Conservation (phyloP, 2,329 filamentous ascomycete species). For the Verticillium dahliae region DNA sequence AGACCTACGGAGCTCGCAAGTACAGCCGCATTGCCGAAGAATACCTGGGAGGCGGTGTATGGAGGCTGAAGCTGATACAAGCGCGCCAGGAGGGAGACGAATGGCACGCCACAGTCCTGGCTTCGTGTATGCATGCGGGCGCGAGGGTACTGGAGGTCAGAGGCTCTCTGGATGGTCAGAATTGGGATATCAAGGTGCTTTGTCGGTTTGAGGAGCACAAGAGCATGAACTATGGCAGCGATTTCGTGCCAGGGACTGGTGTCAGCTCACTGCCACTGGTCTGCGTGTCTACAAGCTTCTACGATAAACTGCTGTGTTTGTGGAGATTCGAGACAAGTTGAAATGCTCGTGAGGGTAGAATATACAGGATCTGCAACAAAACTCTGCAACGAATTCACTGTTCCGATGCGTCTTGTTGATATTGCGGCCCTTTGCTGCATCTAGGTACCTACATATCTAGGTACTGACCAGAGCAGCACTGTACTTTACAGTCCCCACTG, state of each 20-base stretch:
- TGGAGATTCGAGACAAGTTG: constrained; percentile 38
- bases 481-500: not conserved
- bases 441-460: not conserved
- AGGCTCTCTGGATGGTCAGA: constrained; percentile 23
- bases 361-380: not conserved
- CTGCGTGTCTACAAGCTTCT: constrained; percentile 70
- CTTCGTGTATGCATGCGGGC: constrained; percentile 92
- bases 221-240: constrained; percentile 93
- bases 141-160: constrained; percentile 53
- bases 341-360: not conserved
- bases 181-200: constrained; percentile 58
- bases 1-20: constrained; percentile 32
- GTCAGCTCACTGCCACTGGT: constrained; percentile 19
- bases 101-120: constrained; percentile 50
- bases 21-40: constrained; percentile 53
- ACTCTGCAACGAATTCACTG: not conserved
- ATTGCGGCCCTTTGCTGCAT: no score
- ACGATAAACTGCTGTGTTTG: constrained; percentile 63
- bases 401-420: no score
- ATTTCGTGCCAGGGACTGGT: constrained; percentile 43
- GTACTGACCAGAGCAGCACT: not conserved
- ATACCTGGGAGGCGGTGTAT: constrained; percentile 75
- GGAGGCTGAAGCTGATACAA: constrained; percentile 67
- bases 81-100: constrained; percentile 15
- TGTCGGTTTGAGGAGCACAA: constrained; percentile 75